These are phyloP conservation scores for Pyronema domesticum DNA, from an alignment of 495 filamentous ascomycete species.

Conservation along the genomic window DNA sequence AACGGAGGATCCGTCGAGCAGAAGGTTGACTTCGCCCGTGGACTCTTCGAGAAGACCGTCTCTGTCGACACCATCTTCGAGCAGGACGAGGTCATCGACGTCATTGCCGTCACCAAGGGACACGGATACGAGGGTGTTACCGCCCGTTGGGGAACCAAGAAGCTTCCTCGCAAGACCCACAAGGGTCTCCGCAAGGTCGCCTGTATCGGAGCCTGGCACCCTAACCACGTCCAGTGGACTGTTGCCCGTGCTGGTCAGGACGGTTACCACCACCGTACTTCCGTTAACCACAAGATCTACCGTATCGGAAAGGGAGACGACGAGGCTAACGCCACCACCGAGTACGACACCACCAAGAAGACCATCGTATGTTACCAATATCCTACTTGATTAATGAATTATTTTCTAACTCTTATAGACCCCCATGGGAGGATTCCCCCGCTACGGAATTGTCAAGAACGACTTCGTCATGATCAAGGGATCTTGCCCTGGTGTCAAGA, in stretches of 20 bases:
- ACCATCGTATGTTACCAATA: slow-evolving; percentile 69
- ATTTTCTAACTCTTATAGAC: slow-evolving; percentile 37
- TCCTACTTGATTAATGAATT: slow-evolving; percentile 1
- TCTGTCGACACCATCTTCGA: slow-evolving; percentile 90
- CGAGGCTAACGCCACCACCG: slow-evolving; percentile 80
- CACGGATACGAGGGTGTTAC: slow-evolving; percentile 97
- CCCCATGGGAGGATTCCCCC: slow-evolving; percentile 87
- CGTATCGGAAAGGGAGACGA: slow-evolving; percentile 83
- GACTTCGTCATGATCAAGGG: slow-evolving; percentile 98
- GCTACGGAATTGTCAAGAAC: slow-evolving; percentile 98
- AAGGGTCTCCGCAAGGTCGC: slow-evolving; percentile 99
- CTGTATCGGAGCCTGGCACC: slow-evolving; percentile 99
- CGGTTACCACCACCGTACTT: slow-evolving; percentile 99
- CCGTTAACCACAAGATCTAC: slow-evolving; percentile 99
- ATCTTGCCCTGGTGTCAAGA: slow-evolving; percentile 93
- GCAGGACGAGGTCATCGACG: slow-evolving; percentile 99
- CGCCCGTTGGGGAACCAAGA: slow-evolving; percentile 98
- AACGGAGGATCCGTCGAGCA: slow-evolving; percentile 88
- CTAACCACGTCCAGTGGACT: slow-evolving; percentile 99
- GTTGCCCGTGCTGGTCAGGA: slow-evolving; percentile 99
- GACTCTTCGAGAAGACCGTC: slow-evolving; percentile 96
- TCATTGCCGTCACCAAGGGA: slow-evolving; percentile 99
- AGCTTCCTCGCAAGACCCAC: slow-evolving; percentile 99
- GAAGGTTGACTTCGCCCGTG: slow-evolving; percentile 90
- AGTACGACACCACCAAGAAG: slow-evolving; percentile 97